Evolutionary conservation across 2,329 filamentous ascomycete species (phyloP), one percentile per base, ranked within the genome.

Genomic region (Pseudofabraea citricarpa): DNA sequence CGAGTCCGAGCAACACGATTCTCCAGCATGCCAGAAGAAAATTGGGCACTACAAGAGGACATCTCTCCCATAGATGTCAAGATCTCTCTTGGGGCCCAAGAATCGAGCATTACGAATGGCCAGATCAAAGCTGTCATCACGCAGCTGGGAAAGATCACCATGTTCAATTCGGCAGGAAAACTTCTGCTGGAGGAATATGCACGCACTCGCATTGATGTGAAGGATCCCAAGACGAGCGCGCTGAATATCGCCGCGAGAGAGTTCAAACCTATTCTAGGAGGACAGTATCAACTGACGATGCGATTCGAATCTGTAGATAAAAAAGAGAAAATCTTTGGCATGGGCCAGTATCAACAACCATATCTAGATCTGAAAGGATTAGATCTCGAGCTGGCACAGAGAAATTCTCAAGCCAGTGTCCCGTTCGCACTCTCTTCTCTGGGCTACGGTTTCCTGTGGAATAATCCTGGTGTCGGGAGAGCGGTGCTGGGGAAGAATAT

Each of bases 291-390:
- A 41, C 62, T 83, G 7, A 82, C 77, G 0, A 65, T 73, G 50
- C 69, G 81, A 0, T 71, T 84, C 41, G 80, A 84, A 56, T 75
- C 73, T 2, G 56, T 75, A 41, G 59, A 73, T 41, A 60, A 64
- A 0, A 64, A 73, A 15, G 81, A 85, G 57, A 77, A 73, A 55
- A 74, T 85, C n/a, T 85, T 72, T 53, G 81, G 81, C 16, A 84
- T 84, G 79, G 81, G 81, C 0, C 81, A 85, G 59, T 84, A 85
- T 47, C 81, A 85, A 53, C 79, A 85, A 51, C 74, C 77, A 0
- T 71, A 67, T 40, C 64, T 85, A n/a, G 70, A 84, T 54, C 66
- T 84, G 38, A 84, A 83, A 51, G 81, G 81, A 0, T 56, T 67
- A 0, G 79, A 84, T 44, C 59, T 84, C 1, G 81, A 85, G 55